Conservation (phyloP, 495 filamentous ascomycete species). For the Lindgomyces ingoldianus region DNA sequence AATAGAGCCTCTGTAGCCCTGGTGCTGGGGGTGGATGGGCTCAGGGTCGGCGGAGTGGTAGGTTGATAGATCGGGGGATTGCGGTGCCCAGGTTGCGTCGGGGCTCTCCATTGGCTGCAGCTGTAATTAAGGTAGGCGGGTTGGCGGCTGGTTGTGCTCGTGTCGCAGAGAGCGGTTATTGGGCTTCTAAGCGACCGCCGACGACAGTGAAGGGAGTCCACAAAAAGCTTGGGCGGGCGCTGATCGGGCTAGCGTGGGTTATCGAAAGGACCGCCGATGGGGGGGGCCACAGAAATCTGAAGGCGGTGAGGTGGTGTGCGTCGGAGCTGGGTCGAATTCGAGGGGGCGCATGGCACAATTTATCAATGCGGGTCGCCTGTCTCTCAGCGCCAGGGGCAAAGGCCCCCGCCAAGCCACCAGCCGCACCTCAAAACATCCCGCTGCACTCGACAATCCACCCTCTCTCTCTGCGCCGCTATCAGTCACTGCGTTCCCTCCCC, state of each 20-base stretch:
- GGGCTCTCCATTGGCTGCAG: conserved; percentile 35
- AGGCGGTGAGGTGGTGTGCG: background rate
- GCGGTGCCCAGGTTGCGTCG: conserved; percentile 41
- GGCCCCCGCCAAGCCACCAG: conserved; percentile 17
- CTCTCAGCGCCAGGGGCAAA: background rate
- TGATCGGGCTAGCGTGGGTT: too few species aligned
- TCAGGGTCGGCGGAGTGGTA: conserved; percentile 34
- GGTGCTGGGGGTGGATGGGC: conserved; percentile 40
- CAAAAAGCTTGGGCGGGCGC: too few species aligned
- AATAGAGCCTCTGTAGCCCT: conserved; percentile 40
- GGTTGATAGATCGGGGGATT: conserved; percentile 43
- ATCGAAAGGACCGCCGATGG: too few species aligned
- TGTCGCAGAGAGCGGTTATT: background rate
- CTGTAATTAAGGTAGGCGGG: conserved; percentile 1
- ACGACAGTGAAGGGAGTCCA: too few species aligned
- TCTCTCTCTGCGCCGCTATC: background rate
- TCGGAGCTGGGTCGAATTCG: background rate
- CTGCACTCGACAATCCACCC: background rate
- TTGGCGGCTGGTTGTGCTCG: background rate
- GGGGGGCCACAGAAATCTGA: background rate
- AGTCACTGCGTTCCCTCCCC: conserved; percentile 5
- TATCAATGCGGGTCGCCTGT: background rate
- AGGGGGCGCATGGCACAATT: background rate
- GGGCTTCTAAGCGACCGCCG: conserved; percentile 2
- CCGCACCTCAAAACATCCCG: conserved; percentile 13